A percentile compares a stretch with the other conserved stretches of the same genome.
Conservation (phyloP, 2,329 filamentous ascomycete species). For the Xylaria hypoxylon region DNA sequence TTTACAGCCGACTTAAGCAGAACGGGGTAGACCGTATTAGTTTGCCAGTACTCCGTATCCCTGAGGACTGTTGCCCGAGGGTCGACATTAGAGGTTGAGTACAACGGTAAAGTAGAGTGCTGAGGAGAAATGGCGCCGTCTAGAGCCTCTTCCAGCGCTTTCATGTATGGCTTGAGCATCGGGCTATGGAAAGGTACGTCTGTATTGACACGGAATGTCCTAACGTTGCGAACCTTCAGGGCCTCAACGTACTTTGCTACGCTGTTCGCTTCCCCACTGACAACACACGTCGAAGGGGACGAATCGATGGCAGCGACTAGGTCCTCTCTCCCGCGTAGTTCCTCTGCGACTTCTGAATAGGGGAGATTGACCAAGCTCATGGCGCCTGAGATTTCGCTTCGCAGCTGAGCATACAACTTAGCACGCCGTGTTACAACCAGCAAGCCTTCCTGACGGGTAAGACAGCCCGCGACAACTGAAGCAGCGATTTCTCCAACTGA, state of each 20-base stretch:
- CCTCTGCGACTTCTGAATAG: conserved; percentile 43
- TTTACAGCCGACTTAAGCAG: conserved; percentile 52
- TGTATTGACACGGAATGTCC: conserved; percentile 53
- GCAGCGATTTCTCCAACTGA: conserved; percentile 58
- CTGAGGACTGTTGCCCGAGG: conserved; percentile 43
- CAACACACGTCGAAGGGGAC: conserved; percentile 32
- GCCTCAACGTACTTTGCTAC: conserved; percentile 48
- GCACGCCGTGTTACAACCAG: conserved; percentile 53
- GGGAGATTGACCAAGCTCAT: conserved; percentile 52
- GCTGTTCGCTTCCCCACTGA: conserved; percentile 36
- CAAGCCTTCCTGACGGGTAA: conserved; percentile 52
- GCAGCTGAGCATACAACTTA: conserved; percentile 34
- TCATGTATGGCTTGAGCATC: conserved; percentile 50
- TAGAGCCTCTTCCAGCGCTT: conserved; percentile 48
- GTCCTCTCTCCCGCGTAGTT: conserved; percentile 38
- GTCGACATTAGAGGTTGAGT: conserved; percentile 52
- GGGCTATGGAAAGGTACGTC: conserved; percentile 58
- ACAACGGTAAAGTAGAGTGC: conserved; percentile 47
- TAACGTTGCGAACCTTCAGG: conserved; percentile 46
- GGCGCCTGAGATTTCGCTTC: conserved; percentile 34
- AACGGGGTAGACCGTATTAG: conserved; percentile 56
- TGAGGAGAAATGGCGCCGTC: conserved; percentile 37
- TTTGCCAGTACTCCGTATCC: conserved; percentile 53
- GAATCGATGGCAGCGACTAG: conserved; percentile 30
- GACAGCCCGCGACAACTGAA: conserved; percentile 51